These are phyloP conservation scores for Fusarium pseudoanthophilum DNA, from an alignment of 2,329 filamentous ascomycete species.

Conservation along the genomic window DNA sequence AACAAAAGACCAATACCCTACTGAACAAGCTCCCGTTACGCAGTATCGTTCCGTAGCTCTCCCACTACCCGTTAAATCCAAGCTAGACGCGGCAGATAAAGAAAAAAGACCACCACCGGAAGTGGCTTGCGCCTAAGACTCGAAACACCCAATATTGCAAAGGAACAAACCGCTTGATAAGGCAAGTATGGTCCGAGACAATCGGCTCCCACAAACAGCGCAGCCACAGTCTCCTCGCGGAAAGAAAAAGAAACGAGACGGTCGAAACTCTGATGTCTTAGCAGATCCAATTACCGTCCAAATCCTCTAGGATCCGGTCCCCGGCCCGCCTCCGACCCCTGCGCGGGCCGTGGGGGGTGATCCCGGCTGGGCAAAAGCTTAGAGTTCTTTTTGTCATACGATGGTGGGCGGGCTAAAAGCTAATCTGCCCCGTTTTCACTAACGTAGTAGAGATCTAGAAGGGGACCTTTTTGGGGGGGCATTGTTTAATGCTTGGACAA, in stretches of 20 bases:
- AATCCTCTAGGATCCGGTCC: not conserved
- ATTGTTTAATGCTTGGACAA: not conserved
- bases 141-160: not conserved
- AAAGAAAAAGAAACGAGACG: not conserved
- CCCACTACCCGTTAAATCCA: not conserved
- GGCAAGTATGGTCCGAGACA: not conserved
- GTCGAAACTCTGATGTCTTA: not conserved
- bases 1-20: not conserved
- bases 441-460: slow-evolving; percentile 1
- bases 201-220: not conserved
- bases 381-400: slow-evolving; percentile 8
- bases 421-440: not conserved
- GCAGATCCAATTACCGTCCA: not conserved
- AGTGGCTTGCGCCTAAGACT: not conserved
- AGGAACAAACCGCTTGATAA: not conserved
- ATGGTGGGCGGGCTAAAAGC: not conserved
- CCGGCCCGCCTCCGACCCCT: slow-evolving; percentile 20
- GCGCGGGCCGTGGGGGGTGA: slow-evolving; percentile 3
- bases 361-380: slow-evolving; percentile 36
- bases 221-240: not conserved
- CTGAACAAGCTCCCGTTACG: too few relatives aligned
- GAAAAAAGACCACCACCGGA: not conserved
- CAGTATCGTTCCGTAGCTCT: not conserved
- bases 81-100: not conserved
- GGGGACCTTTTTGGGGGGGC: not conserved